A percentile compares a stretch with the other conserved stretches of the same genome.
These are phyloP conservation scores for Passalora sequoiae DNA, from an alignment of 2,329 filamentous ascomycete species.

Conservation along the genomic window DNA sequence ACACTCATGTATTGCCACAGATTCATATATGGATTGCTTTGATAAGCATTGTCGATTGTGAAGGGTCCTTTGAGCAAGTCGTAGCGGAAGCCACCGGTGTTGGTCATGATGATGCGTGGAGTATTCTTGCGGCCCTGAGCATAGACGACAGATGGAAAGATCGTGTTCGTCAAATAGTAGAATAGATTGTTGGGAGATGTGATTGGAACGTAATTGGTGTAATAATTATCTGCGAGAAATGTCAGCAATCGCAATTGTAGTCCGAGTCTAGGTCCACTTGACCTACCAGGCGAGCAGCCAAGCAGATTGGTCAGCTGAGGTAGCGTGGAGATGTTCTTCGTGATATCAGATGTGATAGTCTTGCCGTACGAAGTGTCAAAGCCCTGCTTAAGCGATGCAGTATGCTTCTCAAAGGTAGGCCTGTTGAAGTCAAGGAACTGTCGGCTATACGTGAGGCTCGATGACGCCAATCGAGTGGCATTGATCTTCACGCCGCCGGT, in stretches of 20 bases:
- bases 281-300: constrained; percentile 17
- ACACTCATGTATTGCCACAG: constrained; percentile 48
- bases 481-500: constrained; percentile 18
- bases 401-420: constrained; percentile 60
- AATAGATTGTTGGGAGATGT: constrained; percentile 18
- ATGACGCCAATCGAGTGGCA: constrained; percentile 26
- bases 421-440: constrained; percentile 66
- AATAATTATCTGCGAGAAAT: constrained; percentile 18
- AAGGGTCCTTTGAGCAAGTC: constrained; percentile 60
- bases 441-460: constrained; percentile 45
- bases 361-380: constrained; percentile 18
- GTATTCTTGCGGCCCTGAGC: constrained; percentile 43
- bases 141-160: constrained; percentile 44
- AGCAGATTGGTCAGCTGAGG: constrained; percentile 15
- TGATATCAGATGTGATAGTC: constrained; percentile 16
- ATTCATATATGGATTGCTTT: constrained; percentile 53
- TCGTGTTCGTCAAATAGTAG: constrained; percentile 17
- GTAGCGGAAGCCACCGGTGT: constrained; percentile 58
- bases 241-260: constrained; percentile 9
- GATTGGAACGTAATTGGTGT: constrained; percentile 11
- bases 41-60: constrained; percentile 51
- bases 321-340: constrained; percentile 15
- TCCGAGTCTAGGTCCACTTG: background rate
- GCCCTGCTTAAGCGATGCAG: constrained; percentile 31
- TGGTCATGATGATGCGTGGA: constrained; percentile 55